These are phyloP conservation scores for Fusarium palustre DNA, from an alignment of 2,329 filamentous ascomycete genomes.

Conservation along the genomic window DNA sequence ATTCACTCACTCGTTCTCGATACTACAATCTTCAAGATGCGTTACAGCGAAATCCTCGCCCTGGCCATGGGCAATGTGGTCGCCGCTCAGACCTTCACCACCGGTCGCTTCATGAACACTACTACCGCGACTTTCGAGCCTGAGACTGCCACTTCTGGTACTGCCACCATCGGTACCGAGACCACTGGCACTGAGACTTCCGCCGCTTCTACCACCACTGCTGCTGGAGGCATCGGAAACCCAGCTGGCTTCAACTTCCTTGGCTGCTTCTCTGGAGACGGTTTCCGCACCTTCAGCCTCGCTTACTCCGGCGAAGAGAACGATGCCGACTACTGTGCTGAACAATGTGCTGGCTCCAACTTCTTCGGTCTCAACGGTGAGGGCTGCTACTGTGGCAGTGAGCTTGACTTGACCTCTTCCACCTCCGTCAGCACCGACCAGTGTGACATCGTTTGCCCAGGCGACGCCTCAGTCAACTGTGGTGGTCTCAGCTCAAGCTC, in stretches of 20 bases:
- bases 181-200: slow-evolving; percentile 5
- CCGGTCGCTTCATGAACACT: slow-evolving; percentile 13
- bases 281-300: slow-evolving; percentile 45
- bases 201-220: slow-evolving; percentile 9
- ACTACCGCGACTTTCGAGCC: slow-evolving; percentile 1
- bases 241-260: slow-evolving; percentile 37
- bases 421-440: slow-evolving; percentile 17
- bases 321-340: slow-evolving; percentile 40
- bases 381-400: slow-evolving; percentile 49
- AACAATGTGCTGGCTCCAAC: slow-evolving; percentile 37
- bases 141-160: background rate
- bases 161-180: background rate
- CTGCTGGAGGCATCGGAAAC: slow-evolving; percentile 12
- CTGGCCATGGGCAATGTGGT: slow-evolving; percentile 48
- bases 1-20: slow-evolving; percentile 37
- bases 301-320: slow-evolving; percentile 18
- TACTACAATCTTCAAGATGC: slow-evolving; percentile 45
- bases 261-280: slow-evolving; percentile 44
- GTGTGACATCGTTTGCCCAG: slow-evolving; percentile 49
- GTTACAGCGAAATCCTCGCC: slow-evolving; percentile 46
- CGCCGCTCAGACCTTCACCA: slow-evolving; percentile 35
- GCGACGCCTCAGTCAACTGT: slow-evolving; percentile 40
- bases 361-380: slow-evolving; percentile 42
- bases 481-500: slow-evolving; percentile 38
- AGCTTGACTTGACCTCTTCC: slow-evolving; percentile 17